Evolutionary conservation across 441 rosid genomes (phyloP).

Genomic region (Corymbia citriodora): DNA sequence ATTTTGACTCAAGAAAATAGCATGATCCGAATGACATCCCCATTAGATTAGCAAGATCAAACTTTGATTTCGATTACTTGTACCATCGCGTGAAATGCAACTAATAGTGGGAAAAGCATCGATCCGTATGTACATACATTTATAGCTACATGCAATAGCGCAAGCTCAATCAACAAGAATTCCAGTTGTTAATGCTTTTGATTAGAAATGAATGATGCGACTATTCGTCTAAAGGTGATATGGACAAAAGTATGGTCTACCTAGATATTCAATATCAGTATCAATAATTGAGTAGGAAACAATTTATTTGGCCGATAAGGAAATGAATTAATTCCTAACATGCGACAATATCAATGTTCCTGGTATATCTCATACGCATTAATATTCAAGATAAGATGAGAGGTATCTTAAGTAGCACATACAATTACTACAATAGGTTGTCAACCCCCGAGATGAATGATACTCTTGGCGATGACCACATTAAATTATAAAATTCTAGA

Average conservation of each 20-base stretch:
- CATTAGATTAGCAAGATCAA: background rate
- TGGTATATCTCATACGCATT: conserved; percentile 22
- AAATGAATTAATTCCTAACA: conserved; percentile 3
- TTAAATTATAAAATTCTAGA: background rate
- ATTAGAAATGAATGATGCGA: background rate
- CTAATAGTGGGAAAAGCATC: background rate
- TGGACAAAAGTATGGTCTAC: background rate
- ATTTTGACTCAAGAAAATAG: background rate
- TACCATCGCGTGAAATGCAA: background rate
- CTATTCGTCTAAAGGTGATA: background rate
- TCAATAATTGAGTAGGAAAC: conserved; percentile 10
- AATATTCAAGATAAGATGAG: conserved; percentile 9
- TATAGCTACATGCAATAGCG: background rate
- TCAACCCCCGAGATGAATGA: conserved; percentile 7
- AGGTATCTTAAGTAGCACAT: background rate
- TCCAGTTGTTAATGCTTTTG: background rate
- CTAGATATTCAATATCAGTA: background rate
- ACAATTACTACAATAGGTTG: background rate
- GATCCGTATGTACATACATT: background rate
- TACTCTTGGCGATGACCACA: background rate
- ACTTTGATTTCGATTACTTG: background rate
- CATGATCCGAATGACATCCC: background rate
- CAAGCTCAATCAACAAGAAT: background rate
- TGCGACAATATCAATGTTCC: conserved; percentile 1
- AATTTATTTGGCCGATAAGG: background rate